These are phyloP conservation scores for Diplotaxis tenuifolia DNA, from an alignment of 345 rosid species.

Conservation along the genomic window DNA sequence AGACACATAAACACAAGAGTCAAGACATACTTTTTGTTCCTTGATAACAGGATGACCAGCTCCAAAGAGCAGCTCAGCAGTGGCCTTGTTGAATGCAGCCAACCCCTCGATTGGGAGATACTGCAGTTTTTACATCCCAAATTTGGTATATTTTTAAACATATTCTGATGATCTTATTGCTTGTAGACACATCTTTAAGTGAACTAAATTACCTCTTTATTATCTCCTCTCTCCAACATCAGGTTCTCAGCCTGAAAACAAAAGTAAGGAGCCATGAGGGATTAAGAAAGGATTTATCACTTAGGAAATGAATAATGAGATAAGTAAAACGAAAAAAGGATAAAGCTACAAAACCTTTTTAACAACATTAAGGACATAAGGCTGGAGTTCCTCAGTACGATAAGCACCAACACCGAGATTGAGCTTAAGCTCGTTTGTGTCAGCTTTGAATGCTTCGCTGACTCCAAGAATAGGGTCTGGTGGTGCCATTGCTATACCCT, in stretches of 20 bases:
- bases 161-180: neutral
- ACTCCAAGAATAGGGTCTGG: constrained; percentile 99
- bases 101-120: constrained; percentile 99
- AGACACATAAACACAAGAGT: neutral
- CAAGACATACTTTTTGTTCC: constrained; percentile 62
- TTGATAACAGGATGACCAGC: constrained; percentile 70
- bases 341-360: constrained; percentile 57
- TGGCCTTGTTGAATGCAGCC: constrained; percentile 85
- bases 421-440: constrained; percentile 73
- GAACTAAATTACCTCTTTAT: constrained; percentile 73
- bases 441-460: constrained; percentile 91
- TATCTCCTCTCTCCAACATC: constrained; percentile 88
- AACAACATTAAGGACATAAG: constrained; percentile 94
- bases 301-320: neutral
- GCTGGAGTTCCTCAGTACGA: constrained; percentile 88
- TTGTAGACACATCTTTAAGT: constrained; percentile 1
- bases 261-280: neutral
- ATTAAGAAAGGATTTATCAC: neutral
- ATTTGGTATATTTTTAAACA: neutral
- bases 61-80: constrained; percentile 88
- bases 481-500: constrained; percentile 87
- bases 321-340: neutral
- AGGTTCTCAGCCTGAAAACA: constrained; percentile 72
- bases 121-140: constrained; percentile 47
- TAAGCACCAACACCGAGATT: constrained; percentile 99